These are phyloP conservation scores for Grigorovia humatica DNA, from an alignment of 805 yeast genomes.

Conservation along the genomic window DNA sequence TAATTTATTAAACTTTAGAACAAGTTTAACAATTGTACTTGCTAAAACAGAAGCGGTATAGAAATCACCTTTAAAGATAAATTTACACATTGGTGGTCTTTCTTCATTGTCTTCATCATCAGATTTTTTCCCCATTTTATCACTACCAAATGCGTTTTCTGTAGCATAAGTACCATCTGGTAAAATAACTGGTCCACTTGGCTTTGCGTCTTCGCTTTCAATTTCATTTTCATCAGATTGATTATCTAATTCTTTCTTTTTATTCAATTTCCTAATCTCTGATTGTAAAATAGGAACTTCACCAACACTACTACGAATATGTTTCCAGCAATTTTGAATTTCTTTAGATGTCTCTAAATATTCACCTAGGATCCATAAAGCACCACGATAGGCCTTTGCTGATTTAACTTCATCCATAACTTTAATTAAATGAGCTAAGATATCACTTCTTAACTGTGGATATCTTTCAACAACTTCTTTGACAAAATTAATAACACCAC, in stretches of 20 bases:
- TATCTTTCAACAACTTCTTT: slow-evolving; percentile 90
- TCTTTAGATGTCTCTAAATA: slow-evolving; percentile 62
- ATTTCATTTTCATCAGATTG: slow-evolving; percentile 22
- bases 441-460: slow-evolving; percentile 62
- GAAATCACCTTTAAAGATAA: slow-evolving; percentile 78
- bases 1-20: slow-evolving; percentile 58
- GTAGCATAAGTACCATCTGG: slow-evolving; percentile 99
- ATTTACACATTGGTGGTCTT: slow-evolving; percentile 68
- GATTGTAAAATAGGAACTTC: slow-evolving; percentile 81
- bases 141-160: slow-evolving; percentile 75
- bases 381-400: slow-evolving; percentile 87
- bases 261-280: slow-evolving; percentile 41
- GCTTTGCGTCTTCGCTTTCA: slow-evolving; percentile 24
- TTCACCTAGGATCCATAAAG: slow-evolving; percentile 95
- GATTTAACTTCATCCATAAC: slow-evolving; percentile 62
- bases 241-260: slow-evolving; percentile 27
- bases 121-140: slow-evolving; percentile 76
- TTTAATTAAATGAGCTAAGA: slow-evolving; percentile 50
- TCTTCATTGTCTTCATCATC: slow-evolving; percentile 35
- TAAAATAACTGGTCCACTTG: slow-evolving; percentile 66
- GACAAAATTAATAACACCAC: slow-evolving; percentile 82
- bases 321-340: slow-evolving; percentile 79
- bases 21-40: slow-evolving; percentile 79
- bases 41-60: slow-evolving; percentile 83
- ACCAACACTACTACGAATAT: slow-evolving; percentile 72